A percentile compares a stretch with the other conserved stretches of the same genome.
Conservation (phyloP, 176 grass and related monocot genomes). For the Oryza longistaminata region DNA sequence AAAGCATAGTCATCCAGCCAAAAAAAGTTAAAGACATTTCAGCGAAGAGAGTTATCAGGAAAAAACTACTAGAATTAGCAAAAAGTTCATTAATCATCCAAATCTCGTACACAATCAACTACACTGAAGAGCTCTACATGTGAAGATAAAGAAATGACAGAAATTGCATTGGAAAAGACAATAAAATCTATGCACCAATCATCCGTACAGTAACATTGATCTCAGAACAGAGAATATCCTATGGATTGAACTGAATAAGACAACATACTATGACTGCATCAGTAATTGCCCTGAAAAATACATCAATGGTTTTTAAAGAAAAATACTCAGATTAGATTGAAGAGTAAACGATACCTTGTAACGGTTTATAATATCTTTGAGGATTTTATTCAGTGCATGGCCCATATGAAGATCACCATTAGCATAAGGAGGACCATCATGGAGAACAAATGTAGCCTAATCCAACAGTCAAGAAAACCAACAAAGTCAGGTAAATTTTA, state of each 20-base stretch:
- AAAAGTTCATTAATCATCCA: not conserved
- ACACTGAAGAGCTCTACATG: not conserved
- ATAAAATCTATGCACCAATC: not conserved
- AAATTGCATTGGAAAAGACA: too few relatives aligned
- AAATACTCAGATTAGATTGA: constrained; percentile 24
- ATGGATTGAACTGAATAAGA: constrained; percentile 2
- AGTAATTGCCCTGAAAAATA: not conserved
- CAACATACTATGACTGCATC: not conserved
- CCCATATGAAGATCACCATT: constrained; percentile 98
- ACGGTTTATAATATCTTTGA: constrained; percentile 98
- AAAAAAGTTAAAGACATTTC: constrained; percentile 17
- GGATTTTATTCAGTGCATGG: constrained; percentile 91
- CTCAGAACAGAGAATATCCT: not conserved
- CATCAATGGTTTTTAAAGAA: constrained; percentile 8
- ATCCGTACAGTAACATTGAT: not conserved
- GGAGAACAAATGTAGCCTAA: constrained; percentile 81
- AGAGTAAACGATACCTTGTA: constrained; percentile 68
- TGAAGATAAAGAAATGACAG: not conserved
- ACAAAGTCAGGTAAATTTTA: constrained; percentile 24
- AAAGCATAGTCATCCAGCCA: not conserved
- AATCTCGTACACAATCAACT: not conserved
- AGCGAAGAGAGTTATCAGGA: not conserved
- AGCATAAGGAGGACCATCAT: constrained; percentile 96
- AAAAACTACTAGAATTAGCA: not conserved
- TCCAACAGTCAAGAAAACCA: constrained; percentile 41